These are phyloP conservation scores for Ananas comosus DNA, from an alignment of 176 grass and related monocot species.

Conservation along the genomic window DNA sequence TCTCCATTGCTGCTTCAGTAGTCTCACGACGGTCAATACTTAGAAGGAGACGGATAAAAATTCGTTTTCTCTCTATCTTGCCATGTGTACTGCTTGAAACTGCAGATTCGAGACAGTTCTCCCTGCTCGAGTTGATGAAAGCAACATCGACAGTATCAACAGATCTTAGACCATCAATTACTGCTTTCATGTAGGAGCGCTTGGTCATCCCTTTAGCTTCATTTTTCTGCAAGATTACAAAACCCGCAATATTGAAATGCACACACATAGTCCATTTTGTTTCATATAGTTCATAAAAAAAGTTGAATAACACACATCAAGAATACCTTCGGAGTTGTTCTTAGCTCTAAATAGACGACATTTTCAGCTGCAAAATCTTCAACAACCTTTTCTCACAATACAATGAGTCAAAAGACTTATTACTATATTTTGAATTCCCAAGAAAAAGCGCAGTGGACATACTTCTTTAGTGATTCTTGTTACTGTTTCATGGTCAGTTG, in stretches of 20 bases:
- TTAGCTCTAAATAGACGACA: slow-evolving; percentile 87
- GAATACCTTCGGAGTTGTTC: slow-evolving; percentile 87
- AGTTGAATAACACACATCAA: background rate
- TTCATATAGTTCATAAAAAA: background rate
- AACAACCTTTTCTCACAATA: slow-evolving; percentile 42
- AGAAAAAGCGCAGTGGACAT: slow-evolving; percentile 5
- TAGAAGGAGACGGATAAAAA: slow-evolving; percentile 69
- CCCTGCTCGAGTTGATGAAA: slow-evolving; percentile 33
- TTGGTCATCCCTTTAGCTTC: slow-evolving; percentile 97
- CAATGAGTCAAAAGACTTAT: background rate
- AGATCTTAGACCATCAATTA: slow-evolving; percentile 68
- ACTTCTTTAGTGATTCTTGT: slow-evolving; percentile 93
- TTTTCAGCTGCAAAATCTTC: slow-evolving; percentile 97
- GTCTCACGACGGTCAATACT: slow-evolving; percentile 86
- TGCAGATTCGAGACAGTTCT: slow-evolving; percentile 8
- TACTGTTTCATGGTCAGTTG: slow-evolving; percentile 84
- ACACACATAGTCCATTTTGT: background rate
- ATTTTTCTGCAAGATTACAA: slow-evolving; percentile 50
- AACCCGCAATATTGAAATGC: background rate
- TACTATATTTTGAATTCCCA: background rate
- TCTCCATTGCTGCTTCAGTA: slow-evolving; percentile 70
- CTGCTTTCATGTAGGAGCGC: slow-evolving; percentile 82
- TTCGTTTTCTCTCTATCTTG: slow-evolving; percentile 47
- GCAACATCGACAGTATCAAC: slow-evolving; percentile 56
- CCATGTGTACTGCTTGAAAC: slow-evolving; percentile 4